Evolutionary conservation across 2,329 filamentous ascomycete genomes (phyloP).

Genomic region (Ophiostoma triangulosporum): DNA sequence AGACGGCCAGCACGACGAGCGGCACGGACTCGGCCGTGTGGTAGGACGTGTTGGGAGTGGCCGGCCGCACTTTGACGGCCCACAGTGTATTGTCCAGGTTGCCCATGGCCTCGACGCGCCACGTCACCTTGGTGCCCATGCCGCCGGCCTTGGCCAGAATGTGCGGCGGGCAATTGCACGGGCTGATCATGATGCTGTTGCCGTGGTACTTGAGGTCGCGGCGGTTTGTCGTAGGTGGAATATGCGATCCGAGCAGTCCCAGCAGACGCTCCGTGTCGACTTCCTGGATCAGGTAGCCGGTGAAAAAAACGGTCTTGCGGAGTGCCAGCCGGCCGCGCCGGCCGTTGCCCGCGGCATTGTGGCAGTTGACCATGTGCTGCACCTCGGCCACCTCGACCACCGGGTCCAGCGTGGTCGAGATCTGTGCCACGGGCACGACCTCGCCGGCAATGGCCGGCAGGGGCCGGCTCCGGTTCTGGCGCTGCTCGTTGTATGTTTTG

Average conservation of each 20-base stretch:
- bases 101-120: conserved; percentile 68
- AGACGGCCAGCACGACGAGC: conserved; percentile 69
- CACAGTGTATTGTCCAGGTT: conserved; percentile 70
- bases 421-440: conserved; percentile 75
- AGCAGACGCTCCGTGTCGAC: conserved; percentile 60
- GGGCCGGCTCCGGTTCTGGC: not conserved
- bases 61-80: conserved; percentile 68
- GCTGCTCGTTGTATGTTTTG: conserved; percentile 52
- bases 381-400: conserved; percentile 70
- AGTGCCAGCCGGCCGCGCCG: conserved; percentile 46
- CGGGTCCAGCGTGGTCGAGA: conserved; percentile 59
- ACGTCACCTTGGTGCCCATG: conserved; percentile 68
- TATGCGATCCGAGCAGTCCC: conserved; percentile 41
- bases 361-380: conserved; percentile 76
- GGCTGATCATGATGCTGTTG: conserved; percentile 83
- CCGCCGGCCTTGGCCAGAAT: conserved; percentile 78
- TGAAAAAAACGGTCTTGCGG: conserved; percentile 81
- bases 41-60: conserved; percentile 45
- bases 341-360: conserved; percentile 47
- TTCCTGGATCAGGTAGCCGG: conserved; percentile 70
- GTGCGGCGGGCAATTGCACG: conserved; percentile 55
- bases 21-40: conserved; percentile 72
- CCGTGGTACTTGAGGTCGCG: conserved; percentile 68
- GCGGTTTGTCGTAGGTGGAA: conserved; percentile 42
- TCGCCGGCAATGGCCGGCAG: conserved; percentile 59